Evolutionary conservation across 2,329 filamentous ascomycete genomes (phyloP), one percentile per base, ranked within the genome.

Genomic region (Sclerotinia sclerotiorum): DNA sequence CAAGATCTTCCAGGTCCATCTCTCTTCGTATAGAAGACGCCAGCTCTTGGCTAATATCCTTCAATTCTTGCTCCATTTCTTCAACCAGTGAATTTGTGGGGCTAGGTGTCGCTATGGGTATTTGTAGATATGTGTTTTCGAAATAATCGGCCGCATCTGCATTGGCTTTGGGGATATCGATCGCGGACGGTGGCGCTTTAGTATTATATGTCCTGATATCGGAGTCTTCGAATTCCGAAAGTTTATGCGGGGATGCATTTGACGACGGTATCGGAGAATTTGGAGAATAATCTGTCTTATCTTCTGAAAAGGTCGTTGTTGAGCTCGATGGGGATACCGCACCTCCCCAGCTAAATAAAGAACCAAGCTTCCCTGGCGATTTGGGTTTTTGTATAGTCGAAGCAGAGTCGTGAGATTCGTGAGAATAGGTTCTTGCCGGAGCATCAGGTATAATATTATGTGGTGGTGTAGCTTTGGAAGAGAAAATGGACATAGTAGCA

Each of bases 1-100:
- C 89, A 58, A 98, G 84, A 79, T 99, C 95, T 79, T 99, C 95
- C 44, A 99, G 81, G 74, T 99, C 95, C 87, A 99, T 94, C 82
- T 99, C 95, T 70, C 95, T 88, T 75, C 92, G 88, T 76, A 99
- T 98, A 39, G 95, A 98, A 73, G 89, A 87, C 46, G 95, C 95
- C 78, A 99, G 84, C 84, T 99, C 95, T 70, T 89, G 87, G 82
- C 93, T 97, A 80, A 99, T 94, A 79, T 94, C 91, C 75, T 92
- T 92, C 73, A 99, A 81, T 83, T 99, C 95, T 78, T 93, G 91
- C 82, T 99, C 95, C 83, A 99, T 89, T 78, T 97, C 93, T 78
- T 93, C 88, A 76, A 97, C 85, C 79, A 93, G 80, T 71, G 78
- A 75, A 78, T 74, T 84, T 17, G 67, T 32, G 72, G 84, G 81